Evolutionary conservation across 202 grass and related monocot species (phyloP).

Genomic region (Bolboschoenoplectus hybrid): DNA sequence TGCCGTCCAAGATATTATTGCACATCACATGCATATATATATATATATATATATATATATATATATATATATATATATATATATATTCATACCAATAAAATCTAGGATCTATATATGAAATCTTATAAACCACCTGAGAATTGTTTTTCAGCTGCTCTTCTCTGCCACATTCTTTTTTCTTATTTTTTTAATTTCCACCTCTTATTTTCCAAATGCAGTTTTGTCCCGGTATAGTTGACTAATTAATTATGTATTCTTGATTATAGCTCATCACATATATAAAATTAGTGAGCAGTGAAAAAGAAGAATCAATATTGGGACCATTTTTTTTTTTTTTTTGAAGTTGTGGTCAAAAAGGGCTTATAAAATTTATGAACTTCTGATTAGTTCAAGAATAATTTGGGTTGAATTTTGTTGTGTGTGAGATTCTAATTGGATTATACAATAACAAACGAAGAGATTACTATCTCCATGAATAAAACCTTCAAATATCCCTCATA

Average conservation of each 20-base stretch:
- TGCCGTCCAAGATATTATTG: not conserved
- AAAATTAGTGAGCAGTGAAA: not conserved
- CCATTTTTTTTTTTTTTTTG: not conserved
- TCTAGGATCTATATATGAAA: not conserved
- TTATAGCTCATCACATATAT: not conserved
- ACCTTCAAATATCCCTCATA: no score
- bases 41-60: no score
- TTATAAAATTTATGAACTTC: not conserved
- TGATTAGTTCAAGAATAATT: not conserved
- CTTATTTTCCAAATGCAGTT: not conserved
- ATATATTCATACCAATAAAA: not conserved
- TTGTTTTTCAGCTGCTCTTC: not conserved
- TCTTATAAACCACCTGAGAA: not conserved
- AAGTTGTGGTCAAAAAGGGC: not conserved
- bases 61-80: no score
- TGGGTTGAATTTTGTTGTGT: not conserved
- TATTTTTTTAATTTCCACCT: not conserved
- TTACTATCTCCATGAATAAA: no score
- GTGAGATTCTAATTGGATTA: not conserved
- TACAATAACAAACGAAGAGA: not conserved
- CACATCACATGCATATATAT: conserved; percentile 1
- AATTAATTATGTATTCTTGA: not conserved
- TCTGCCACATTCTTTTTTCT: not conserved
- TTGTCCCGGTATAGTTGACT: not conserved
- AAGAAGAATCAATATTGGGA: not conserved